Percentiles rank a stretch among this genome's conserved stretches.
phyloP scores from a whole-genome alignment of 441 rosid genomes.

The Croton laevigatus region DNA sequence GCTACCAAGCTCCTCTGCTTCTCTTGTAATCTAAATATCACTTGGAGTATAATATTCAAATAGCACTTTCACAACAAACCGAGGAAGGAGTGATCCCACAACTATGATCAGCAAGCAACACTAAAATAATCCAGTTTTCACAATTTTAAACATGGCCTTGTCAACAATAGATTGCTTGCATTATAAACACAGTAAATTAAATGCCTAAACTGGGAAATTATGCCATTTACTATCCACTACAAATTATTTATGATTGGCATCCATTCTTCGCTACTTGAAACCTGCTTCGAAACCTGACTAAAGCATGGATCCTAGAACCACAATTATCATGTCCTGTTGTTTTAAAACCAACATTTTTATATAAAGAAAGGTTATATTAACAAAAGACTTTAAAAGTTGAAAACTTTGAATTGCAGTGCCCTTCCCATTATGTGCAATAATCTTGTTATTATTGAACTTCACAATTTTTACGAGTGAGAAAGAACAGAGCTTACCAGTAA shows the following conservation, averaged over 20 bases:
- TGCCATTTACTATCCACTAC: background rate
- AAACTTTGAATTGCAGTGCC: background rate
- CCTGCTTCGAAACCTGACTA: background rate
- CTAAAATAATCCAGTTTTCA: conserved; percentile 68
- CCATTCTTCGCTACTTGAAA: background rate
- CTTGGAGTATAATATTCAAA: conserved; percentile 61
- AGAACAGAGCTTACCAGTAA: conserved; percentile 69
- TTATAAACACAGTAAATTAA: background rate
- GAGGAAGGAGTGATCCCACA: conserved; percentile 65
- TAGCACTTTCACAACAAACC: conserved; percentile 61
- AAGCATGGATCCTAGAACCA: background rate
- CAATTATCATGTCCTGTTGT: background rate
- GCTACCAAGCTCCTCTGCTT: conserved; percentile 60
- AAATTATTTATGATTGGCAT: conserved; percentile 2
- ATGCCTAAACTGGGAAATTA: background rate
- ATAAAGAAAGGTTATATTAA: too few relatives aligned
- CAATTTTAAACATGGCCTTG: conserved; percentile 88
- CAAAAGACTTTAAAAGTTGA: background rate
- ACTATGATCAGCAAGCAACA: conserved; percentile 67
- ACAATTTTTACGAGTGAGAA: background rate
- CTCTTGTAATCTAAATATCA: conserved; percentile 78
- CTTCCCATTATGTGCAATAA: too few relatives aligned
- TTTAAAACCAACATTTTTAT: background rate
- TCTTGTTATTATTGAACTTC: background rate
- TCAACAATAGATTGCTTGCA: conserved; percentile 11